Conservation (phyloP, 2,329 filamentous ascomycete genomes). For the Penicillium sp. region DNA sequence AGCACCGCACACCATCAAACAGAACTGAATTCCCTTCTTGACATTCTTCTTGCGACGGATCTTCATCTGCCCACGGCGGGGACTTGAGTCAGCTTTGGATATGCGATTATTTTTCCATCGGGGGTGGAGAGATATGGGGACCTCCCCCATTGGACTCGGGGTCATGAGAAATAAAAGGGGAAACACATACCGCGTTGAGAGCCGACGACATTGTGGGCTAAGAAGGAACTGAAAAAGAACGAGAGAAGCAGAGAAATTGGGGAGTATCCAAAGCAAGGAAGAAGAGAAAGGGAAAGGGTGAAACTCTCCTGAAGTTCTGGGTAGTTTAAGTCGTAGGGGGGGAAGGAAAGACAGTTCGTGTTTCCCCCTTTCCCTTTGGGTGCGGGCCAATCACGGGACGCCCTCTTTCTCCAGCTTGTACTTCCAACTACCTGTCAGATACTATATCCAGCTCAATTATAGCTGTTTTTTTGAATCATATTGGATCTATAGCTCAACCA, state of each 20-base stretch:
- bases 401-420: slow-evolving; percentile 2
- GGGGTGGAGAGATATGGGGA: slow-evolving; percentile 16
- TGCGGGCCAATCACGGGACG: slow-evolving; percentile 27
- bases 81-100: slow-evolving; percentile 20
- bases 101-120: slow-evolving; percentile 15
- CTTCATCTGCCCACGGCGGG: slow-evolving; percentile 66
- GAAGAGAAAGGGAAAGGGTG: slow-evolving; percentile 18
- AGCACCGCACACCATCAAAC: slow-evolving; percentile 98
- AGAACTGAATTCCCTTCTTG: slow-evolving; percentile 99
- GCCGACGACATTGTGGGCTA: slow-evolving; percentile 53
- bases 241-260: slow-evolving; percentile 14
- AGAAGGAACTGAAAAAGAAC: slow-evolving; percentile 22
- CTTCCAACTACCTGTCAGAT: not conserved
- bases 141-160: not conserved
- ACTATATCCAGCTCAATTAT: not conserved
- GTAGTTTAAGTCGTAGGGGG: slow-evolving; percentile 16
- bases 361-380: slow-evolving; percentile 30
- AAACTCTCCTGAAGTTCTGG: slow-evolving; percentile 30
- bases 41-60: slow-evolving; percentile 99
- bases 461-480: not conserved
- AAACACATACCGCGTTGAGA: slow-evolving; percentile 52
- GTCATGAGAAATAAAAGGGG: slow-evolving; percentile 18
- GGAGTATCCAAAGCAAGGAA: slow-evolving; percentile 22
- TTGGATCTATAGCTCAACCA: not conserved
- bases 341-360: slow-evolving; percentile 29